Percentiles rank a stretch among this genome's conserved stretches.
phyloP scores from a whole-genome alignment of 2,329 filamentous ascomycete genomes.

The Claviceps lovelessii region DNA sequence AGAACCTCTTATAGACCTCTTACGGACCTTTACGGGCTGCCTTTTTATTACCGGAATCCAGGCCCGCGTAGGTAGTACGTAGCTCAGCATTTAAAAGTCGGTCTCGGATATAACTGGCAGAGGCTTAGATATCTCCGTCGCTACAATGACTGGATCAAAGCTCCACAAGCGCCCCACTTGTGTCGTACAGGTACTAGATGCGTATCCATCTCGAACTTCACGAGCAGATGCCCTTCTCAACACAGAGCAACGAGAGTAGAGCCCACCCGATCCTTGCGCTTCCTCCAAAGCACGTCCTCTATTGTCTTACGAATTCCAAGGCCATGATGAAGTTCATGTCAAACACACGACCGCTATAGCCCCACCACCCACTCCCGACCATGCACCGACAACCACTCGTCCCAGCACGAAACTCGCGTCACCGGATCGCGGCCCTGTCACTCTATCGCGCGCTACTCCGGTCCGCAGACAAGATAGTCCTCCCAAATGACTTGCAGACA shows the following conservation, averaged over 20 bases:
- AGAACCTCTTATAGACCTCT: no score
- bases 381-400: slow-evolving; percentile 24
- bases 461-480: slow-evolving; percentile 36
- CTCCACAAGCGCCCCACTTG: neutral
- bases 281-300: neutral
- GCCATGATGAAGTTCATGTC: neutral
- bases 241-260: neutral
- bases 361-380: neutral
- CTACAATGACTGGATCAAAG: neutral
- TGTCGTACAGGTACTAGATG: neutral
- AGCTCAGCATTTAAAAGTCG: no score
- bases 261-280: no score
- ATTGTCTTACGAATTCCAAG: neutral
- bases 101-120: neutral
- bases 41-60: no score
- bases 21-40: no score
- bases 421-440: slow-evolving; percentile 46
- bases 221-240: neutral
- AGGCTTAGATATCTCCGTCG: neutral
- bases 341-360: neutral
- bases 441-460: slow-evolving; percentile 58
- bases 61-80: no score
- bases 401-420: slow-evolving; percentile 36
- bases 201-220: neutral
- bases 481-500: slow-evolving; percentile 29